Conservation (phyloP, 345 rosid genomes). For the Rhizophora apiculata region DNA sequence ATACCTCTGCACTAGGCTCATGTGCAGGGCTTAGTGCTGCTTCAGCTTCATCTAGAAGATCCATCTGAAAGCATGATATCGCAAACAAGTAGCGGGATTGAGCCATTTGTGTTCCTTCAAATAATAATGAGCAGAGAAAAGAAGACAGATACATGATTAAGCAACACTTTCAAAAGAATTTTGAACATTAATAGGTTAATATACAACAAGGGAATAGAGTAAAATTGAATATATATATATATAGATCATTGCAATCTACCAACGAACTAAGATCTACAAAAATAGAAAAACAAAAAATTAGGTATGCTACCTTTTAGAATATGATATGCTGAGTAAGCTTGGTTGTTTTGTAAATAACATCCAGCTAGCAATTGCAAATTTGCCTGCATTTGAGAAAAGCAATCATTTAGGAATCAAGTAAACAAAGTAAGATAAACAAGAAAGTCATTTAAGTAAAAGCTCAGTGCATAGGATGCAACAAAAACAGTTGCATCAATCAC, state of each 20-base stretch:
- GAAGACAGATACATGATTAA: conserved; percentile 17
- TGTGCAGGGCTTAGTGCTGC: conserved; percentile 73
- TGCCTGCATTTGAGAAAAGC: conserved; percentile 39
- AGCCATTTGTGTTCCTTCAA: conserved; percentile 85
- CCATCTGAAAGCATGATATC: conserved; percentile 91
- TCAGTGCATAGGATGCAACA: not conserved
- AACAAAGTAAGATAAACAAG: not conserved
- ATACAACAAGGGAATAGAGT: not conserved
- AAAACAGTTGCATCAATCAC: not conserved
- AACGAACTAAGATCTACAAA: conserved; percentile 4
- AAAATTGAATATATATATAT: not conserved
- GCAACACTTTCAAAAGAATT: conserved; percentile 8
- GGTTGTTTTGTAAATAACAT: conserved; percentile 87
- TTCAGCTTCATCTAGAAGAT: conserved; percentile 94
- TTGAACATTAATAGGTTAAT: conserved; percentile 2
- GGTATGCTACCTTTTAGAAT: conserved; percentile 61
- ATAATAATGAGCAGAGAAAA: conserved; percentile 18
- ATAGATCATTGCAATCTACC: not conserved
- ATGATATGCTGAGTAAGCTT: conserved; percentile 85
- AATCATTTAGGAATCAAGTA: not conserved
- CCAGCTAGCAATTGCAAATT: conserved; percentile 83
- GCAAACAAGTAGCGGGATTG: conserved; percentile 98
- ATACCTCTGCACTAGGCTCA: conserved; percentile 85
- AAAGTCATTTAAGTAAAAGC: not conserved
- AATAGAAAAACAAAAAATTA: not conserved